Percentiles rank a stretch among this genome's conserved stretches.
Conservation (phyloP, 169 alveolate species). For the Plasmodium coatneyi region DNA sequence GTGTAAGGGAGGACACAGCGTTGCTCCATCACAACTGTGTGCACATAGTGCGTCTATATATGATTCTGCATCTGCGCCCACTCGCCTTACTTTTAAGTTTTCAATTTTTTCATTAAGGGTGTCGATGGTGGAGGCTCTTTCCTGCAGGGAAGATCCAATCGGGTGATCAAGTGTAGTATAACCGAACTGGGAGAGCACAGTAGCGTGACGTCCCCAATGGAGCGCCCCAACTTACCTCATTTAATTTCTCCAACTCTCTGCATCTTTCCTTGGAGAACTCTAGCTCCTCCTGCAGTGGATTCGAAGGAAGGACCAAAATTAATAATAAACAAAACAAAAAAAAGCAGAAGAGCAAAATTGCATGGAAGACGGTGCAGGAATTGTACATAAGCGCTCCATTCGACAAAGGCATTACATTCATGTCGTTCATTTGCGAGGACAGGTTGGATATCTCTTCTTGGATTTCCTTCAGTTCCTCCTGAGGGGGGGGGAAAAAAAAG, state of each 20-base stretch:
- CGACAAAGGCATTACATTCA: not conserved
- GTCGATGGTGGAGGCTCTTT: conserved; percentile 12
- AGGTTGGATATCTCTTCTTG: conserved; percentile 53
- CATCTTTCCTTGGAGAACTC: conserved; percentile 6
- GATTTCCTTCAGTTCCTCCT: conserved; percentile 66
- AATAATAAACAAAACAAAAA: not conserved
- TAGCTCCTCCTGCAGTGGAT: conserved; percentile 14
- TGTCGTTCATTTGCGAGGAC: conserved; percentile 2
- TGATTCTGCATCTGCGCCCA: not conserved
- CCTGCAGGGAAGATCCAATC: not conserved
- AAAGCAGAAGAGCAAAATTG: not conserved
- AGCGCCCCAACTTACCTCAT: conserved; percentile 1
- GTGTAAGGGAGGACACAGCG: not conserved
- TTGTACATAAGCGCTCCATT: not conserved
- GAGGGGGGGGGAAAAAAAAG: not conserved
- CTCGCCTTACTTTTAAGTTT: conserved; percentile 7
- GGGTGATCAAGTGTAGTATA: not conserved
- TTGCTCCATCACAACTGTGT: not conserved
- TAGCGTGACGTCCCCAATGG: not conserved
- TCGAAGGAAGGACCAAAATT: not conserved
- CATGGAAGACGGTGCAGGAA: not conserved
- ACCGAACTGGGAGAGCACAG: not conserved
- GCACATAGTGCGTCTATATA: not conserved
- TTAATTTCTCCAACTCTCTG: conserved; percentile 1
- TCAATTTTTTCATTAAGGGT: conserved; percentile 9